A percentile compares a stretch with the other conserved stretches of the same genome.
These are phyloP conservation scores for Lentinula sp. DNA, from an alignment of 768 basidiomycete genomes.

Conservation along the genomic window DNA sequence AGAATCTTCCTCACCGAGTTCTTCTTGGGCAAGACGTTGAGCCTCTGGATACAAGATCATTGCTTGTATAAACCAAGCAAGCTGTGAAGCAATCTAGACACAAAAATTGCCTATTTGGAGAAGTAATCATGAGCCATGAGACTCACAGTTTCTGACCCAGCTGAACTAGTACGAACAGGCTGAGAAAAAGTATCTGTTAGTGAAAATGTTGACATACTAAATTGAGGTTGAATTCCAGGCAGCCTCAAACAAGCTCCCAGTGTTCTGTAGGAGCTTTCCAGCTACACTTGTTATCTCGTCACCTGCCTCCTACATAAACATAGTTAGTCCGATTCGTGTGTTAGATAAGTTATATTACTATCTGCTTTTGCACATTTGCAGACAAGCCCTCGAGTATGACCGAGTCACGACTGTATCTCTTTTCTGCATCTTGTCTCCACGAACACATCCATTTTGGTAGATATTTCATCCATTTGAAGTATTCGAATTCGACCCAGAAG, in stretches of 20 bases:
- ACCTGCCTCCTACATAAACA: neutral
- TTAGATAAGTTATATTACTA: neutral
- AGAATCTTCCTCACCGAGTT: slow-evolving; percentile 15
- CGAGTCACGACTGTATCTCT: slow-evolving; percentile 11
- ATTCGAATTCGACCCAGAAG: slow-evolving; percentile 25
- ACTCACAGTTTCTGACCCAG: slow-evolving; percentile 4
- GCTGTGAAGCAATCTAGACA: slow-evolving; percentile 24
- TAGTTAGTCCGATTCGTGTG: neutral
- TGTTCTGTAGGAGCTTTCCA: neutral
- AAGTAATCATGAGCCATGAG: neutral
- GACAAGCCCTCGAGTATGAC: slow-evolving; percentile 12
- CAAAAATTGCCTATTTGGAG: no score
- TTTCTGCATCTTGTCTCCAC: slow-evolving; percentile 20
- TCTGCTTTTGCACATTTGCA: neutral
- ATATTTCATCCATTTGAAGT: slow-evolving; percentile 18
- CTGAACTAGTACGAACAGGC: neutral
- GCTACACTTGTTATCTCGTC: neutral
- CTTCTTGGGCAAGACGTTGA: slow-evolving; percentile 26
- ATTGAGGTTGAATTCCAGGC: neutral
- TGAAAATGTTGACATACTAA: slow-evolving; percentile 6
- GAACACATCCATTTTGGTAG: slow-evolving; percentile 20
- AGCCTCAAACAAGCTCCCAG: neutral
- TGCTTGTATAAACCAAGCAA: slow-evolving; percentile 26
- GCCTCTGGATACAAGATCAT: slow-evolving; percentile 29
- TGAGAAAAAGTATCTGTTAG: neutral